These are phyloP conservation scores for Myriosclerotinia curreyana DNA, from an alignment of 2,329 filamentous ascomycete species.

Conservation along the genomic window DNA sequence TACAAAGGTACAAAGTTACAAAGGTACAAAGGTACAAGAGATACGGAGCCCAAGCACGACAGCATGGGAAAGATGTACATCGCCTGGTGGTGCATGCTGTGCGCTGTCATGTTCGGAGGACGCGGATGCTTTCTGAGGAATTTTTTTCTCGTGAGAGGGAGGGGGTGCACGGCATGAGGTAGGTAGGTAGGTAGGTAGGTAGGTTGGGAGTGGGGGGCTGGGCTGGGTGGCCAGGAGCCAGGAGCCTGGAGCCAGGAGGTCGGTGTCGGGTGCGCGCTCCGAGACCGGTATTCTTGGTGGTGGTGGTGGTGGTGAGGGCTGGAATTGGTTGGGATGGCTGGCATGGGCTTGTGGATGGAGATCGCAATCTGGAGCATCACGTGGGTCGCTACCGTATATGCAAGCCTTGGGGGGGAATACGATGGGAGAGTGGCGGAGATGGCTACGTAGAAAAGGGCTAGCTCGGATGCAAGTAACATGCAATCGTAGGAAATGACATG, in stretches of 20 bases:
- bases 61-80: not conserved
- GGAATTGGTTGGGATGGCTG: not conserved
- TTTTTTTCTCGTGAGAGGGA: not conserved
- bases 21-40: too few species aligned
- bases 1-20: not conserved
- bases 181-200: too few species aligned
- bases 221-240: not conserved
- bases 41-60: too few species aligned
- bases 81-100: not conserved
- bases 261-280: slow-evolving; percentile 5
- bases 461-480: not conserved
- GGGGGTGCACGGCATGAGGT: not conserved
- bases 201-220: not conserved
- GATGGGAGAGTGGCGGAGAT: not conserved
- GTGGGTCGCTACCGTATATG: not conserved
- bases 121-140: not conserved
- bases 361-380: not conserved
- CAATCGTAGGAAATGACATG: slow-evolving; percentile 2
- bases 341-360: too few species aligned
- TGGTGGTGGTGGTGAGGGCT: not conserved
- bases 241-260: not conserved
- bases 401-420: not conserved
- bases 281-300: not conserved
- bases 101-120: slow-evolving; percentile 2
- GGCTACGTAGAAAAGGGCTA: not conserved